Evolutionary conservation across 345 rosid species (phyloP).

Genomic region (Hypericum perforatum): DNA sequence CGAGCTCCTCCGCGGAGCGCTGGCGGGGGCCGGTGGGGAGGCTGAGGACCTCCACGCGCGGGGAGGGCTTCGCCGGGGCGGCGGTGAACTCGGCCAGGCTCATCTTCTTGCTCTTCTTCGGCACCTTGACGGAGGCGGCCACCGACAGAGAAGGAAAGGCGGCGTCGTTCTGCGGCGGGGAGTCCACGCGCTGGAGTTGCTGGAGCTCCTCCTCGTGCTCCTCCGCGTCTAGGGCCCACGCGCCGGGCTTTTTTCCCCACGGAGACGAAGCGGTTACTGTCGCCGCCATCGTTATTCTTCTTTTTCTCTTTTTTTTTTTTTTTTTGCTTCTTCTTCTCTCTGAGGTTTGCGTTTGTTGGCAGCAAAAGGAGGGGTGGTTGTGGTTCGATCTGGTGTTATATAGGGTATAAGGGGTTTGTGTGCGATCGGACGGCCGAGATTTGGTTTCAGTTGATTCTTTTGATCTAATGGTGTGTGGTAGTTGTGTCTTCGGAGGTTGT

Average conservation of each 20-base stretch:
- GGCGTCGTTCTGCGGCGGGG: constrained; percentile 7
- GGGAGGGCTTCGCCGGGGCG: constrained; percentile 20
- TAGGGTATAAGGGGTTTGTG: background rate
- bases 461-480: background rate
- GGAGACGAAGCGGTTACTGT: constrained; percentile 49
- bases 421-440: constrained; percentile 37
- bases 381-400: constrained; percentile 5
- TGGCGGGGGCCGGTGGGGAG: constrained; percentile 93
- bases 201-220: constrained; percentile 64
- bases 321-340: background rate
- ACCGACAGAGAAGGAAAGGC: constrained; percentile 59
- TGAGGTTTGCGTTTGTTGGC: constrained; percentile 24
- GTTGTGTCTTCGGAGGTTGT: background rate
- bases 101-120: constrained; percentile 71
- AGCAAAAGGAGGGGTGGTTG: constrained; percentile 8
- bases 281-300: constrained; percentile 52
- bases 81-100: constrained; percentile 50
- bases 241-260: constrained; percentile 78
- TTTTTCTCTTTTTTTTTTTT: constrained; percentile 1
- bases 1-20: constrained; percentile 81
- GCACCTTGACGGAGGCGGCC: constrained; percentile 57
- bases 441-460: background rate
- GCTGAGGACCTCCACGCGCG: constrained; percentile 42
- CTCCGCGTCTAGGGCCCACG: constrained; percentile 92
- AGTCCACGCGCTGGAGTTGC: constrained; percentile 20